Conservation (phyloP, 345 rosid species). For the Eucalyptus guilfoylei region DNA sequence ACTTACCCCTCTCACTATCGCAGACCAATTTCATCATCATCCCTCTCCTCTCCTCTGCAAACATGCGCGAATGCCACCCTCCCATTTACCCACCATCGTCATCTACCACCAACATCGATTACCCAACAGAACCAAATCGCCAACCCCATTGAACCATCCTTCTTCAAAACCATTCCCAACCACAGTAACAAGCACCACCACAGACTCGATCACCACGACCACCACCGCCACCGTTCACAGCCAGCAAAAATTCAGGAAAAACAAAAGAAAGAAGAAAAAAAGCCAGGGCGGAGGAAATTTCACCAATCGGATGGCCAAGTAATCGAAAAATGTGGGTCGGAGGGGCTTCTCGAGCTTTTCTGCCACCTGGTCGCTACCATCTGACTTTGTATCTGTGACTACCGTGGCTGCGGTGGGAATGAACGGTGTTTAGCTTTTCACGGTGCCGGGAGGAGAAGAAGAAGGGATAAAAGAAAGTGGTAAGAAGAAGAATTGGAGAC, state of each 20-base stretch:
- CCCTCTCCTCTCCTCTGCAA: not conserved
- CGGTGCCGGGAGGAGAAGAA: not conserved
- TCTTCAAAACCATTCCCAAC: not conserved
- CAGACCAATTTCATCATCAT: not conserved
- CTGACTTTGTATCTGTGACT: not conserved
- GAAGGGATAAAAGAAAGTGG: not conserved
- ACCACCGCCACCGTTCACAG: not conserved
- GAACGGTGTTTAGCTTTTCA: not conserved
- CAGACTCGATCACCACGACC: not conserved
- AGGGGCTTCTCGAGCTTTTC: too few relatives aligned
- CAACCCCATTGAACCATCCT: not conserved
- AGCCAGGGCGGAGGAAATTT: not conserved
- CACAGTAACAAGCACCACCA: not conserved
- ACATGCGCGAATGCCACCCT: fast-evolving
- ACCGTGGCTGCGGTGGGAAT: not conserved
- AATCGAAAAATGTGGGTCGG: not conserved
- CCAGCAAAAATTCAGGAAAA: not conserved
- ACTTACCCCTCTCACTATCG: not conserved
- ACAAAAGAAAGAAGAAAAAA: too few relatives aligned
- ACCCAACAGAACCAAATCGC: not conserved
- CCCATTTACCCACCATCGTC: not conserved
- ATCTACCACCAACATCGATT: fast-evolving
- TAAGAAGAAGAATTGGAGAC: not conserved
- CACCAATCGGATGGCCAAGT: not conserved
- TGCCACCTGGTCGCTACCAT: fast-evolving